Base-by-base conservation (phyloP, 169 alveolate species). In the Pseudocohnilembus persalinus region DNA sequence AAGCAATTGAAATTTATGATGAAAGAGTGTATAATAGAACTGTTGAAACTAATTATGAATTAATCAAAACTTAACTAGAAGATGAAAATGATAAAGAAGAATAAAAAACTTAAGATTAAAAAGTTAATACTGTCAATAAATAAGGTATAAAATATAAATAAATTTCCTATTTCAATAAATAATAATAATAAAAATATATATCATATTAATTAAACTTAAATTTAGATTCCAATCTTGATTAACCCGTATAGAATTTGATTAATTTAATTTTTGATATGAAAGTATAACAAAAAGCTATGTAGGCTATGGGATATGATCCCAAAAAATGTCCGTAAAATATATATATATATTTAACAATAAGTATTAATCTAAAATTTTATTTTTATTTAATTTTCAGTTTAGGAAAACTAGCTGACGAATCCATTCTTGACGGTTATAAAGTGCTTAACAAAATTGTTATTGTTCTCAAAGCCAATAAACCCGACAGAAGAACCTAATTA, bases 261-360 rank as follows among this genome's bases (percentile, higher is more conserved):
- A 82, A 88, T 65, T 77, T 92, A 49, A 94, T 96, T 31, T 96
- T 92, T 81, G 96, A 96, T 92, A 84, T 91, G 92, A 90, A 93
- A 68, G 76, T 91, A 35, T 91, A 94, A 64, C 93, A 94, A 84
- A 84, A 92, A 35, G 85, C 85, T 34, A 91, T 96, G 89, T 91
- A 90, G 68, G 93, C 92, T 78, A 91, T 94, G 63, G 98, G 98
- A 25, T 96, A 96, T 90, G 97, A 96, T 89, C 90, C 95, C 16
- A 92, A 93, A 33, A 96, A 93, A 86, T 94, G 74, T 97, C 98
- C 49, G 68, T 49, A 49, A 11, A 49, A 49, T 49, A 11, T 49
- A 49, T 49, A 4, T 11, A 11, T 11, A 49, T 49, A 49, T 49
- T 49, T 49, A 49, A 49, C 4, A 49, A 49, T 49, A 11, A 49